These are phyloP conservation scores for Amoebophrya sp. DNA, from an alignment of 169 alveolate genomes.

Conservation along the genomic window DNA sequence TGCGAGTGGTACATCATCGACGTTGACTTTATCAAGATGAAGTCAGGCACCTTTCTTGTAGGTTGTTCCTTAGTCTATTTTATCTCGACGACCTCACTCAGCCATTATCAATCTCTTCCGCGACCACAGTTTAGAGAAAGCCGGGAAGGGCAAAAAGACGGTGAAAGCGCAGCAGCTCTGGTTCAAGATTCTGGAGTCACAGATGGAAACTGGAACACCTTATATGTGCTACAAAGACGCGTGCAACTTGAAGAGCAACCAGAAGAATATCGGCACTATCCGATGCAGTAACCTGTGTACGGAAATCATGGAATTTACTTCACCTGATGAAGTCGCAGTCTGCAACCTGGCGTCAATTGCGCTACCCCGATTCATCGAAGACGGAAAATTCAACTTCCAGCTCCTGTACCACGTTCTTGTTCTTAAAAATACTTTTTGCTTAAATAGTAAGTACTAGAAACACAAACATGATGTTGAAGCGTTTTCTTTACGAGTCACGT, in stretches of 20 bases:
- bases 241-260: conserved; percentile 84
- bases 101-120: no score
- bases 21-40: no score
- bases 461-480: no score
- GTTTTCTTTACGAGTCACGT: no score
- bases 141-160: conserved; percentile 83
- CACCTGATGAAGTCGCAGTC: conserved; percentile 96
- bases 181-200: conserved; percentile 90
- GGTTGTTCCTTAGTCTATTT: no score
- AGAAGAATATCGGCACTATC: conserved; percentile 93
- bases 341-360: conserved; percentile 98
- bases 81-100: no score
- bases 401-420: conserved; percentile 55
- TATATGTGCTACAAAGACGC: conserved; percentile 88
- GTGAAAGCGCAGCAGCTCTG: conserved; percentile 92
- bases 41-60: no score
- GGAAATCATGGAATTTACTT: conserved; percentile 94
- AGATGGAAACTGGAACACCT: conserved; percentile 99
- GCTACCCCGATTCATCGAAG: conserved; percentile 67
- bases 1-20: no score
- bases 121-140: conserved; percentile 60
- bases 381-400: conserved; percentile 65
- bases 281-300: conserved; percentile 91
- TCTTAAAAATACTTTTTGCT: neutral
- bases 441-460: neutral